Base-by-base conservation (phyloP, 1,139 yeast species). In the Hanseniaspora sp. region DNA sequence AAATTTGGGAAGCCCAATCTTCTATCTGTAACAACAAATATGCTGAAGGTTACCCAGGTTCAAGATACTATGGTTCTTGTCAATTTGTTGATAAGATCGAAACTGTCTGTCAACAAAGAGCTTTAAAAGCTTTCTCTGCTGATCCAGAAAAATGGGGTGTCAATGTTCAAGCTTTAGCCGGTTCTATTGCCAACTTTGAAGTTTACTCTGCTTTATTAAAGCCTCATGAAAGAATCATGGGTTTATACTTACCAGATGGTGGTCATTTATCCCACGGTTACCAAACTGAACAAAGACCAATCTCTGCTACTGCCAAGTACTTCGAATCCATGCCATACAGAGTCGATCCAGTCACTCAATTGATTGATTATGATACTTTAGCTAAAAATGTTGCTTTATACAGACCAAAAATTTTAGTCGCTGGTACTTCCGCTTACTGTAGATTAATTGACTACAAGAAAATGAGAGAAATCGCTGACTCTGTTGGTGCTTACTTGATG, bases 301-400 rank as follows among this genome's bases (percentile, higher is more conserved):
- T 92, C 69, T 86, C 96, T 62, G 95, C 90, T 62, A 94, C 92
- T 60, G 87, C 96, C 57, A 90, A 95, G 61, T 92, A 92, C 73
- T 92, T 92, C 69, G 95, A 90, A 74, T 90, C 97, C 60, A 88
- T 92, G 96, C 98, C 98, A 55, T 92, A 92, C 78, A 82, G 96
- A 68, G 90, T 92, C 58, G 79, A 92, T 69, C 83, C 85, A 69
- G 80, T 78, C 60, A 92, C 97, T 59, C 97, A 97, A 58, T 74
- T 88, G 65, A 90, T 92, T 66, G 97, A 92, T 73, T 92, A 87
- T 72, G 97, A 92, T 67, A 84, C 83, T 76, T 79, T 92, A 67
- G 96, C 86, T 71, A 80, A 85, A 72, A 87, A 90, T 61, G 95
- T 96, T 51, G 69, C 80, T 57, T 75, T 92, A 66, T 92, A 80